These are phyloP conservation scores for Claviceps sp. DNA, from an alignment of 2,329 filamentous ascomycete genomes.

Conservation along the genomic window DNA sequence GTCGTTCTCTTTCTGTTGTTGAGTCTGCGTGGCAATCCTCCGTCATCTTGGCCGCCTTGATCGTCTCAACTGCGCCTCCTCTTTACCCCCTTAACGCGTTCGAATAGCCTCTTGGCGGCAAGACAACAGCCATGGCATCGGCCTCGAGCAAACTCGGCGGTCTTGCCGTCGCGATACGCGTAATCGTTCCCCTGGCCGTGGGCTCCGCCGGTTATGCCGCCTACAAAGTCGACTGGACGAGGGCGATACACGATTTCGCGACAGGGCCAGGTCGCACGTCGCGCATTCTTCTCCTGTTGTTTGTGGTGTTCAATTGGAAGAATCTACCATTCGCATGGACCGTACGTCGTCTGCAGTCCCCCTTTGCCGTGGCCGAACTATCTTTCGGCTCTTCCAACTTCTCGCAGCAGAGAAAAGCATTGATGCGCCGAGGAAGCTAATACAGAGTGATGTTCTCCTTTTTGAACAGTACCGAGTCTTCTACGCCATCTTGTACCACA, in stretches of 20 bases:
- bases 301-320: slow-evolving; percentile 57
- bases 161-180: slow-evolving; percentile 21
- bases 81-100: background rate
- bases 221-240: slow-evolving; percentile 29
- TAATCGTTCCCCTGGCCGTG: slow-evolving; percentile 28
- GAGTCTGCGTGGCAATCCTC: no score
- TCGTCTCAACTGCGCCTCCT: background rate
- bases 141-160: slow-evolving; percentile 18
- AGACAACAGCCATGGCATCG: slow-evolving; percentile 16
- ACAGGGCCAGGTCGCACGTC: slow-evolving; percentile 41
- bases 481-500: slow-evolving; percentile 41
- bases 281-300: slow-evolving; percentile 38
- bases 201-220: slow-evolving; percentile 34
- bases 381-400: background rate
- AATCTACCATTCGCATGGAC: slow-evolving; percentile 65
- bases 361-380: background rate
- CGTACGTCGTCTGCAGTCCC: slow-evolving; percentile 29
- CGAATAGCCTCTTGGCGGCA: no score
- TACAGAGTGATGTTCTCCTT: background rate
- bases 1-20: no score
- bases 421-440: no score
- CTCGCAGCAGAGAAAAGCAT: no score
- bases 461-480: slow-evolving; percentile 41
- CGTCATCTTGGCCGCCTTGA: background rate
- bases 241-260: slow-evolving; percentile 28